Percentiles rank a stretch among this genome's conserved stretches.
Conservation (phyloP, 768 basidiomycete genomes). For the Tephrocybe rancida region DNA sequence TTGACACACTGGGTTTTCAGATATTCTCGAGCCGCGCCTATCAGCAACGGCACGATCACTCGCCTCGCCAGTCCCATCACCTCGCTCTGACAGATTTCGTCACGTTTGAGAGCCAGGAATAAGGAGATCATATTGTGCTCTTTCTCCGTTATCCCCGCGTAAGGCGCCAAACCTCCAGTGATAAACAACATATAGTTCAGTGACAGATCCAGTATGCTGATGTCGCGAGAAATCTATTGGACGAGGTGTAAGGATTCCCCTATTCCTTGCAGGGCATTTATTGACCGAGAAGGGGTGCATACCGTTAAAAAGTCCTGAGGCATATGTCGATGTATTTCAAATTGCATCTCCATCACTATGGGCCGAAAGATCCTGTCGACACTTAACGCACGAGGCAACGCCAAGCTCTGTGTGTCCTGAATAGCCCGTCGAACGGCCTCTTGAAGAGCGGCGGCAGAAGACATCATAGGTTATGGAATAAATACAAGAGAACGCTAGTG, state of each 20-base stretch:
- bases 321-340: background rate
- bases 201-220: background rate
- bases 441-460: background rate
- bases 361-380: constrained; percentile 3
- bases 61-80: background rate
- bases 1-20: background rate
- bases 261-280: background rate
- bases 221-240: constrained; percentile 1
- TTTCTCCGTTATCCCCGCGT: background rate
- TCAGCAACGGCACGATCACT: background rate
- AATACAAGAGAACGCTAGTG: background rate
- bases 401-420: background rate
- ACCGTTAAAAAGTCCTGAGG: background rate
- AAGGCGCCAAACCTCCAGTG: background rate
- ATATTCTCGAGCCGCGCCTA: background rate
- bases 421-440: background rate
- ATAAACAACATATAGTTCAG: constrained; percentile 2
- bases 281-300: background rate
- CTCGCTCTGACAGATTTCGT: constrained; percentile 2
- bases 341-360: constrained; percentile 2
- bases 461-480: background rate
- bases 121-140: constrained; percentile 5
- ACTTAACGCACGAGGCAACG: background rate
- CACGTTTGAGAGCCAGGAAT: background rate
- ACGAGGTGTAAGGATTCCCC: background rate